Evolutionary conservation across 2,329 filamentous ascomycete genomes (phyloP).

Genomic region (Neofusicoccum sp.): DNA sequence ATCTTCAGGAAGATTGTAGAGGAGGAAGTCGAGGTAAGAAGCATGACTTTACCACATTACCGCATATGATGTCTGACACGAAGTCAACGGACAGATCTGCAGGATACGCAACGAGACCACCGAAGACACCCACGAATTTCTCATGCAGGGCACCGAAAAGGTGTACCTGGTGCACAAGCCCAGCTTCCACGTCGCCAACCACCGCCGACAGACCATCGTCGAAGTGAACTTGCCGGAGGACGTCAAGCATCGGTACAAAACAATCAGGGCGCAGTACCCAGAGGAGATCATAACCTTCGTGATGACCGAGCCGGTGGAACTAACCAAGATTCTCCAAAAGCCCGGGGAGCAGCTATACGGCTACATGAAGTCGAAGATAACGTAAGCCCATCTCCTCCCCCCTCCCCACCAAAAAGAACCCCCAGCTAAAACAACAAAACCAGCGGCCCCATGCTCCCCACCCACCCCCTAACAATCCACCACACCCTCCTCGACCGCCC

Average conservation of each 20-base stretch:
- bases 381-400: background rate
- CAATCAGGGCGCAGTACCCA: constrained; percentile 30
- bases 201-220: constrained; percentile 45
- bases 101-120: constrained; percentile 41
- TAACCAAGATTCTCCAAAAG: constrained; percentile 27
- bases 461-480: constrained; percentile 36
- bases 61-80: background rate
- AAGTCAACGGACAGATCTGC: background rate
- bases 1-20: constrained; percentile 37
- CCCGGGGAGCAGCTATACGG: background rate
- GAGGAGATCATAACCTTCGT: constrained; percentile 32
- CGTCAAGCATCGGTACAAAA: constrained; percentile 28
- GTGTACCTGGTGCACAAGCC: constrained; percentile 42
- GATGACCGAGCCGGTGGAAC: constrained; percentile 30
- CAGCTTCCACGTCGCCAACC: constrained; percentile 46
- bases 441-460: constrained; percentile 24
- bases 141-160: constrained; percentile 39
- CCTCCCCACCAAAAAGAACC: background rate
- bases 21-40: constrained; percentile 27
- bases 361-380: background rate
- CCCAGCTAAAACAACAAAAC: too few relatives aligned
- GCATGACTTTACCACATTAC: background rate
- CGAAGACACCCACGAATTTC: constrained; percentile 41
- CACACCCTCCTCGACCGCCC: constrained; percentile 33
- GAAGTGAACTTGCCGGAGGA: constrained; percentile 29